Evolutionary conservation across 1,139 yeast genomes (phyloP).

Genomic region (Yamadazyma buinensis): DNA sequence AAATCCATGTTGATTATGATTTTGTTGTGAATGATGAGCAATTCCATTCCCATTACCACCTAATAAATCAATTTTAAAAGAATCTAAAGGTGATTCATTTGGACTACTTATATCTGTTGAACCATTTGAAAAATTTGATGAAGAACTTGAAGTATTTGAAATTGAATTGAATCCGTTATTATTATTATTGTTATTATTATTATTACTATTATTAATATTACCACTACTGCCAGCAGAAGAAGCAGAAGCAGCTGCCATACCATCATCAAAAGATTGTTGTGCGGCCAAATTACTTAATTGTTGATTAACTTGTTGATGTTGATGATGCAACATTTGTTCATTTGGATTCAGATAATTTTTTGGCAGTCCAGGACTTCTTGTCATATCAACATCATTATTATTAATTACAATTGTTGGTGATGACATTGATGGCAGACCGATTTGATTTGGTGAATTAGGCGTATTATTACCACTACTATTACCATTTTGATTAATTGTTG

Average conservation of each 20-base stretch:
- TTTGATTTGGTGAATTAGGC: slow-evolving; percentile 8
- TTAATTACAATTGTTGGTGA: slow-evolving; percentile 19
- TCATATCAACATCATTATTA: slow-evolving; percentile 12
- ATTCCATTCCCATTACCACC: slow-evolving; percentile 11
- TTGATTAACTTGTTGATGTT: slow-evolving; percentile 22
- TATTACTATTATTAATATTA: too few species aligned
- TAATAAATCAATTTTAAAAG: slow-evolving; percentile 13
- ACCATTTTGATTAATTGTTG: slow-evolving; percentile 8
- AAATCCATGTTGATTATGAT: slow-evolving; percentile 28
- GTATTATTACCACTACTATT: too few species aligned
- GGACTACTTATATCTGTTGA: slow-evolving; percentile 5
- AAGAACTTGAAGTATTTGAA: neutral
- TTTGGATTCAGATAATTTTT: neutral
- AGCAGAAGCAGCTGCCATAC: too few species aligned
- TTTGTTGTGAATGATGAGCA: slow-evolving; percentile 25
- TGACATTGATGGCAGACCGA: slow-evolving; percentile 14
- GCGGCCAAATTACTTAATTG: slow-evolving; percentile 3
- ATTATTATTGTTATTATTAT: neutral
- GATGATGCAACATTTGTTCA: slow-evolving; percentile 33
- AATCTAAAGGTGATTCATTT: slow-evolving; percentile 8
- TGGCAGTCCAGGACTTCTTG: neutral
- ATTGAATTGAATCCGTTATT: neutral
- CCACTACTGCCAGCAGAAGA: too few species aligned
- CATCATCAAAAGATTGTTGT: too few species aligned
- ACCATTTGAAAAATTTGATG: slow-evolving; percentile 2